Conservation (phyloP, 805 yeast genomes). For the Barnettozyma siamensis region DNA sequence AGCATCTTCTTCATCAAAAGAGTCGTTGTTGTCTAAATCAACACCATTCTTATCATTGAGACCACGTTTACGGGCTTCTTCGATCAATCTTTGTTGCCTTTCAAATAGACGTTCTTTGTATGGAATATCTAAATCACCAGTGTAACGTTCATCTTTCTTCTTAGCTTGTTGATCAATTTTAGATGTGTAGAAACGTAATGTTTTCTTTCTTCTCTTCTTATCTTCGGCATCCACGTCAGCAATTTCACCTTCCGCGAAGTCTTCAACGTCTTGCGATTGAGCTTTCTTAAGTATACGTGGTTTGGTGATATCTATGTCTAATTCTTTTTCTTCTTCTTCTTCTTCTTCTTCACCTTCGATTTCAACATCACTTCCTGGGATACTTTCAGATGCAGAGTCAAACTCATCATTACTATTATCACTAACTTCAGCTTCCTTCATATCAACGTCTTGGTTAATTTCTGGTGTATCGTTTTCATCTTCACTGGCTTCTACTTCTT, state of each 20-base stretch:
- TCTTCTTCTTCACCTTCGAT: too few relatives aligned
- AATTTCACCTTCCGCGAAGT: conserved; percentile 63
- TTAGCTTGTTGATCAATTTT: conserved; percentile 82
- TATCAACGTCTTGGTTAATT: conserved; percentile 12
- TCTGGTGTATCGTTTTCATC: conserved; percentile 2
- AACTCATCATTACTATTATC: conserved; percentile 4
- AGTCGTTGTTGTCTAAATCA: conserved; percentile 47
- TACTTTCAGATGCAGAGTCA: conserved; percentile 12
- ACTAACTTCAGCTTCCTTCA: conserved; percentile 11
- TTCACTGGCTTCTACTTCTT: conserved; percentile 15
- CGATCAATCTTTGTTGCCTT: conserved; percentile 79
- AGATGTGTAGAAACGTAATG: conserved; percentile 93
- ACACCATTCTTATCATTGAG: conserved; percentile 48
- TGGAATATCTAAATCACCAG: conserved; percentile 89
- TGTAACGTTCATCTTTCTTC: conserved; percentile 51
- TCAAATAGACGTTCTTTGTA: conserved; percentile 87
- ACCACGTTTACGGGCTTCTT: conserved; percentile 87
- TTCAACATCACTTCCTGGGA: conserved; percentile 8
- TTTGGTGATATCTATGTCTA: conserved; percentile 46
- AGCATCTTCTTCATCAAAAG: conserved; percentile 40
- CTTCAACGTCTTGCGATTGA: conserved; percentile 33
- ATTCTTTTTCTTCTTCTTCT: conserved; percentile 25
- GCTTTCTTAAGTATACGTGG: conserved; percentile 45
- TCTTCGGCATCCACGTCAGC: conserved; percentile 86
- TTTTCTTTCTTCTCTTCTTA: conserved; percentile 69